Evolutionary conservation across 768 basidiomycete genomes (phyloP), one percentile per base, ranked within the genome.

Genomic region (Pisolithus tinctorius): DNA sequence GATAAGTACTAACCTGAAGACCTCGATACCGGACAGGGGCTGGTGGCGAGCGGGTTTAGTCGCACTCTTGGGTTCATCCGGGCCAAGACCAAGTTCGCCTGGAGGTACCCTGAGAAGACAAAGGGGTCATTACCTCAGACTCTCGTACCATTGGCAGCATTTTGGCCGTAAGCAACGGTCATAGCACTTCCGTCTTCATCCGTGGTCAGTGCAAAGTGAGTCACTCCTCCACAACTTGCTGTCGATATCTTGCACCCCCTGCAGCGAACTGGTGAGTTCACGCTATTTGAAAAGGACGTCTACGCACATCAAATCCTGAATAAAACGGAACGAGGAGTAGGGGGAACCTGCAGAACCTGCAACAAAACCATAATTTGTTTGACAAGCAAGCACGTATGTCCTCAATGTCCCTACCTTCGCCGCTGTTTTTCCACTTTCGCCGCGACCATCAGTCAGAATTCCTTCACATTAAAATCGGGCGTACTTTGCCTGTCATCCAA

Each of bases 291-390:
- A 50, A 17, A 42, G 49, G 23, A 43, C 36, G 36, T 34, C 17
- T 29, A 63, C 80, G 36, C 50, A 86, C 92, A 86, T 83, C 66
- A 93, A 83, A 48, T 95, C 93, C 43, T 86, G 88, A 63, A 95
- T 84, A 62, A 78, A 83, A 47, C 89, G 81, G 75, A 94, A 94
- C 1, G 84, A 80, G 0, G 91, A 91, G 65, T 86, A 94, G 0
- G 91, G 90, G 25, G 88, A 91, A 10, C 91, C 91, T 14, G 80
- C 80, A n/a, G 93, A 93, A 25, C 91, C 88, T 87, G 40, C n/a
- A 34, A 38, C 44, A n/a, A 9, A 40, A 48, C n/a, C n/a, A 54
- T n/a, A 34, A 34, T 34, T 34, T 4, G 13, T 34, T 14, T 47
- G 57, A 49, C 48, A 34, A 47, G 45, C 31, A 47, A 38, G 29